Conservation (phyloP, 2,329 filamentous ascomycete species). For the Ceratocystis colombiana region DNA sequence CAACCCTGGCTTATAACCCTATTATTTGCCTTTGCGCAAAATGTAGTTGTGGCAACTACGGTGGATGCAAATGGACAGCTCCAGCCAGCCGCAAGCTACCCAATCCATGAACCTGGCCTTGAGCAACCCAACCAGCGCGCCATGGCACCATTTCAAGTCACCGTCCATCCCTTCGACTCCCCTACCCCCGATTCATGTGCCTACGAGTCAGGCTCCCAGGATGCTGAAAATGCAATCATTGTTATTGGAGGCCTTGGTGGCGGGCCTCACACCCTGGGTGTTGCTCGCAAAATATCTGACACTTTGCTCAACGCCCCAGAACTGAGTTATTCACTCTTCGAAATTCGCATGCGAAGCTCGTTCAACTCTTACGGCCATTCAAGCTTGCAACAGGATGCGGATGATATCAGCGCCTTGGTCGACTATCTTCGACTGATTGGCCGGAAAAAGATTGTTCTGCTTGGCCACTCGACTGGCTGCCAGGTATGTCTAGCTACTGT, state of each 20-base stretch:
- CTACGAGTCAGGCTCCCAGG: slow-evolving; percentile 39
- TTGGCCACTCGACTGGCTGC: slow-evolving; percentile 51
- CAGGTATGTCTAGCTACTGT: slow-evolving; percentile 35
- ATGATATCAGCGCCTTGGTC: slow-evolving; percentile 45
- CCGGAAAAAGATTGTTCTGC: slow-evolving; percentile 43
- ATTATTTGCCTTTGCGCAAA: no score
- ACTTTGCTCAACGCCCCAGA: slow-evolving; percentile 34
- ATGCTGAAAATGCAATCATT: slow-evolving; percentile 49
- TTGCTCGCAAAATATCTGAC: slow-evolving; percentile 41
- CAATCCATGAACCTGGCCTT: no score
- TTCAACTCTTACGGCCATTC: slow-evolving; percentile 44
- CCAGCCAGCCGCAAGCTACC: no score
- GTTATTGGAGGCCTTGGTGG: slow-evolving; percentile 63
- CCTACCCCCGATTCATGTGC: slow-evolving; percentile 36
- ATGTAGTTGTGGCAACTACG: no score
- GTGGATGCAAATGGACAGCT: no score
- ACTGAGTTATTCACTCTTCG: slow-evolving; percentile 45
- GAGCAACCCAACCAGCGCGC: no score
- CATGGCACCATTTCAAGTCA: slow-evolving; percentile 35
- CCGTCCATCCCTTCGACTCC: slow-evolving; percentile 40
- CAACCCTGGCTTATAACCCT: no score
- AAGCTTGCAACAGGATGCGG: slow-evolving; percentile 43
- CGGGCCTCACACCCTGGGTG: slow-evolving; percentile 55
- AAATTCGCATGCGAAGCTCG: slow-evolving; percentile 46
- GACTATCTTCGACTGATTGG: slow-evolving; percentile 44